Evolutionary conservation across 352 stramenopile genomes (phyloP).

Genomic region (Achlya hypogyna): DNA sequence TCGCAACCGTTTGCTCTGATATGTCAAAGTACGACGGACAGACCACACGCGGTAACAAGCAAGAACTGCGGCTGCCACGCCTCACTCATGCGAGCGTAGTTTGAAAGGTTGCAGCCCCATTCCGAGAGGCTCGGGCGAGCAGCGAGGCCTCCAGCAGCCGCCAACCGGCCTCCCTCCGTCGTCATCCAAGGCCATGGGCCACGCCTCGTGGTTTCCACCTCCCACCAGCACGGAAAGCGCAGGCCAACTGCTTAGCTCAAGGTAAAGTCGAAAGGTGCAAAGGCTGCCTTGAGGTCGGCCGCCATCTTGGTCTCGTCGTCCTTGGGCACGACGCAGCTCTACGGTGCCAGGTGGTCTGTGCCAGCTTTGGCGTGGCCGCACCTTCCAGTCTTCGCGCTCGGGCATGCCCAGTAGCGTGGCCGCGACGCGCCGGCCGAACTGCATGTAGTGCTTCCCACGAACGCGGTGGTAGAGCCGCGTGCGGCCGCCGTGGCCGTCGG

Average conservation of each 20-base stretch:
- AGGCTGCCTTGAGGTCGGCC: constrained; percentile 49
- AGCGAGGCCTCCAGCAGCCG: no score
- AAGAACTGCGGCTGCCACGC: no score
- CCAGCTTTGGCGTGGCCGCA: neutral
- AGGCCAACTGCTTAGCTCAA: neutral
- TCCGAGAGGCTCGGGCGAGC: no score
- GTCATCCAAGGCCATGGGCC: no score
- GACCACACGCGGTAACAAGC: no score
- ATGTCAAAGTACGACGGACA: no score
- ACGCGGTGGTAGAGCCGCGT: constrained; percentile 51
- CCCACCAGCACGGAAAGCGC: neutral
- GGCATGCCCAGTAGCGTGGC: constrained; percentile 54
- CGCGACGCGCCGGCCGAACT: constrained; percentile 64
- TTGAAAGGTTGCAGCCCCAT: no score
- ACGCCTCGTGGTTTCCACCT: no score
- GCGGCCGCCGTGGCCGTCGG: constrained; percentile 28
- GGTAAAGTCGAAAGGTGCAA: constrained; percentile 70
- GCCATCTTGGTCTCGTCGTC: constrained; percentile 57
- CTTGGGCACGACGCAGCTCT: constrained; percentile 68
- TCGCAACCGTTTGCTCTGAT: no score
- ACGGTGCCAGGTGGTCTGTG: neutral
- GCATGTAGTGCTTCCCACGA: constrained; percentile 72
- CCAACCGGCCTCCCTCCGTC: no score
- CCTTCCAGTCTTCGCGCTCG: constrained; percentile 65
- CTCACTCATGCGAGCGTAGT: no score